Evolutionary conservation across 169 alveolate genomes (phyloP).

Genomic region (Plasmodium adleri): DNA sequence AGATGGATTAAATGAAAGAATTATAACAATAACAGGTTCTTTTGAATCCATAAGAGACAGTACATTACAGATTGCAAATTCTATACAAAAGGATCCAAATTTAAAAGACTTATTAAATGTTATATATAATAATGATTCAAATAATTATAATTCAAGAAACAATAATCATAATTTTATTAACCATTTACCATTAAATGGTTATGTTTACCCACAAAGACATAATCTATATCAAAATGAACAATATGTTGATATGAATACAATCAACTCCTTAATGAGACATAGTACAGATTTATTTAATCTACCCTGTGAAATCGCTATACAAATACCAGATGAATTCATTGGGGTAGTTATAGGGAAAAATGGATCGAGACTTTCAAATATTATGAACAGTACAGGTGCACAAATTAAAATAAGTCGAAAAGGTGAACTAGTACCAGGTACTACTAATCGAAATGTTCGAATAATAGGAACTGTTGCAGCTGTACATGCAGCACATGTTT

Average conservation of each 20-base stretch:
- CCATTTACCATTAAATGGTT: conserved; percentile 49
- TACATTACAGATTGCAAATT: conserved; percentile 32
- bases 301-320: conserved; percentile 74
- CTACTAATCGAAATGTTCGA: conserved; percentile 60
- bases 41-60: conserved; percentile 70
- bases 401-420: conserved; percentile 75
- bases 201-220: conserved; percentile 64
- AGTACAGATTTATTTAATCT: conserved; percentile 73
- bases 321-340: conserved; percentile 72
- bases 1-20: conserved; percentile 71
- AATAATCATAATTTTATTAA: conserved; percentile 44
- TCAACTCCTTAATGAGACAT: conserved; percentile 60
- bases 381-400: conserved; percentile 77
- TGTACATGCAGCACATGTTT: conserved; percentile 77
- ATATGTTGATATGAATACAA: conserved; percentile 55
- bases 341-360: conserved; percentile 74
- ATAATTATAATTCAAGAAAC: conserved; percentile 10
- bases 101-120: conserved; percentile 73
- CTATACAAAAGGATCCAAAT: conserved; percentile 72
- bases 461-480: conserved; percentile 77
- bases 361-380: conserved; percentile 65
- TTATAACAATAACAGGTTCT: conserved; percentile 41
- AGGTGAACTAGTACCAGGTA: conserved; percentile 72
- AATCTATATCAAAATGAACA: conserved; percentile 61
- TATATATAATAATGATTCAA: conserved; percentile 43